Evolutionary conservation across 2,329 filamentous ascomycete genomes (phyloP).

Genomic region (Colletotrichum liaoningense): DNA sequence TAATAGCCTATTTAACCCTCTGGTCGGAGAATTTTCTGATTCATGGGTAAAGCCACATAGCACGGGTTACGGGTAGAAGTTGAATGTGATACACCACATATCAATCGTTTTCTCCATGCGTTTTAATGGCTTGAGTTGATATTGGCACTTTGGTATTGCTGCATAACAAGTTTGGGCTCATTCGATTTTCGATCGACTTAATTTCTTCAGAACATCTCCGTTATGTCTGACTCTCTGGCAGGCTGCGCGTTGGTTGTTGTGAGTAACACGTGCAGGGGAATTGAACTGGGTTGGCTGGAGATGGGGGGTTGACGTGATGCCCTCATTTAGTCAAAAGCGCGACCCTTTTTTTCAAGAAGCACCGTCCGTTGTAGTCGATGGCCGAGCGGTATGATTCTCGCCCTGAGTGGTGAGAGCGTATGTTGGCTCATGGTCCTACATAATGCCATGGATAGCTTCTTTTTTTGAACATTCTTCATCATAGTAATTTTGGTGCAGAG

Average conservation of each 20-base stretch:
- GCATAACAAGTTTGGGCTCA: neutral
- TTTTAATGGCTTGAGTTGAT: neutral
- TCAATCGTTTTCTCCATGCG: neutral
- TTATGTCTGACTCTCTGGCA: too few relatives aligned
- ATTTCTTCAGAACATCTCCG: too few relatives aligned
- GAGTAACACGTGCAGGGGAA: too few relatives aligned
- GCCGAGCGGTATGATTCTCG: too few relatives aligned
- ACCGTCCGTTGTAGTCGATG: too few relatives aligned
- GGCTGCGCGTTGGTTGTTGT: too few relatives aligned
- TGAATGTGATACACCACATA: neutral
- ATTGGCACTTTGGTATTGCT: neutral
- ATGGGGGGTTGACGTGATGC: too few relatives aligned
- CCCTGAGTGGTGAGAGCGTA: too few relatives aligned
- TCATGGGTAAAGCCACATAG: neutral
- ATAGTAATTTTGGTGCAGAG: neutral
- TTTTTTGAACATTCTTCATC: neutral
- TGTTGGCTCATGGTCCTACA: neutral
- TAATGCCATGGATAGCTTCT: neutral
- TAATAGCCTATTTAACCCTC: neutral
- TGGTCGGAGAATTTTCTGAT: neutral
- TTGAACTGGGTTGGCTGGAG: too few relatives aligned
- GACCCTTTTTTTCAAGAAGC: too few relatives aligned
- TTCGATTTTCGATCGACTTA: too few relatives aligned
- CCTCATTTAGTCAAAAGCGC: too few relatives aligned
- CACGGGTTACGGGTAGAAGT: rapidly evolving